phyloP scores from a whole-genome alignment of 2,329 filamentous ascomycete genomes.

The Microthyrium microscopicum region DNA sequence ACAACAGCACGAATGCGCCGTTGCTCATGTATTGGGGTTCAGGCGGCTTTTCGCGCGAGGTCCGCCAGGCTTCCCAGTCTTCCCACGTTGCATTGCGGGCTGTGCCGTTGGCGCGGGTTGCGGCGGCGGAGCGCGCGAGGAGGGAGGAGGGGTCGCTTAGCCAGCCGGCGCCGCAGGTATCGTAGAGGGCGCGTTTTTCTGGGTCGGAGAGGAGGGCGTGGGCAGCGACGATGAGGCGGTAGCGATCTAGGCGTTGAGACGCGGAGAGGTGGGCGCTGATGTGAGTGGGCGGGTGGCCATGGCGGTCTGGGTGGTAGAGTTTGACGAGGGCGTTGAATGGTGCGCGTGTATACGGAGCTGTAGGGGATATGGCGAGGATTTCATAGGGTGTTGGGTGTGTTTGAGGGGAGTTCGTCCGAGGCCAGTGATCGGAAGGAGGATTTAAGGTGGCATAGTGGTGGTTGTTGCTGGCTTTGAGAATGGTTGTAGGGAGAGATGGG shows the following conservation, averaged over 20 bases:
- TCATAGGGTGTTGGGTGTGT: conserved; percentile 66
- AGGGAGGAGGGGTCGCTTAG: conserved; percentile 10
- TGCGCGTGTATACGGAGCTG: conserved; percentile 60
- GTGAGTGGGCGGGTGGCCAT: conserved; percentile 19
- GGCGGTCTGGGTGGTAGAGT: conserved; percentile 79
- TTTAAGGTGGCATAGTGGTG: too few relatives aligned
- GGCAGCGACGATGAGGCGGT: conserved; percentile 73
- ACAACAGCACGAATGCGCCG: conserved; percentile 55
- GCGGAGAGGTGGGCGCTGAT: conserved; percentile 22
- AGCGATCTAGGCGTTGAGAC: conserved; percentile 62
- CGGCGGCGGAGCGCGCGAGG: conserved; percentile 12
- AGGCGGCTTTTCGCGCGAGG: conserved; percentile 21
- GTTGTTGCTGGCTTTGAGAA: too few relatives aligned
- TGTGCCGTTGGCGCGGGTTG: conserved; percentile 1
- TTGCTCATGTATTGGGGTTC: conserved; percentile 56
- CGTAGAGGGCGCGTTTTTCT: conserved; percentile 62
- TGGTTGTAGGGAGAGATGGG: too few relatives aligned
- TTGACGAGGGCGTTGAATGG: conserved; percentile 84
- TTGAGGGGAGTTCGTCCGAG: conserved; percentile 1
- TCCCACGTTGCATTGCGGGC: conserved; percentile 83
- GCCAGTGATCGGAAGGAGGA: too few relatives aligned
- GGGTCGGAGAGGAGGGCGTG: conserved; percentile 79
- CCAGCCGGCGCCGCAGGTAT: conserved; percentile 72
- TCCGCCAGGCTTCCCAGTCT: conserved; percentile 74
- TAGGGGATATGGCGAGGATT: conserved; percentile 49